Evolutionary conservation across 2,329 filamentous ascomycete species (phyloP).

Genomic region (Beauveria brongniartii): DNA sequence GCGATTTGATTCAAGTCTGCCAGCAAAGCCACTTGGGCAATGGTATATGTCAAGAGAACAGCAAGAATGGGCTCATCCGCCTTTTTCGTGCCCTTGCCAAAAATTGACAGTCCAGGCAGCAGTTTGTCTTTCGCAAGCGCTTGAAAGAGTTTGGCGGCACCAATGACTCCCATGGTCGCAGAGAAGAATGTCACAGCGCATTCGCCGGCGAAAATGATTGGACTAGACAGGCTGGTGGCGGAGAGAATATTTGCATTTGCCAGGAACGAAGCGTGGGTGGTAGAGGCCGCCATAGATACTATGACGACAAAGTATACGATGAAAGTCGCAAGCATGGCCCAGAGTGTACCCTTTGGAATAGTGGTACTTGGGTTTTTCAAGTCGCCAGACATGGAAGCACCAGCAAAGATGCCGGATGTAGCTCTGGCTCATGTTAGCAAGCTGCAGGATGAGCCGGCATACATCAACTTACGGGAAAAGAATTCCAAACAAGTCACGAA

Average conservation of each 20-base stretch:
- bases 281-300: conserved; percentile 67
- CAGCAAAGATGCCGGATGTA: conserved; percentile 53
- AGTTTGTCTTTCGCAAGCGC: conserved; percentile 73
- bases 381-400: conserved; percentile 87
- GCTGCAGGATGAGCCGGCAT: conserved; percentile 39
- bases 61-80: conserved; percentile 70
- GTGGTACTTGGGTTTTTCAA: conserved; percentile 73
- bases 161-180: conserved; percentile 78
- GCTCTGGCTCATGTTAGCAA: conserved; percentile 23
- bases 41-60: conserved; percentile 64
- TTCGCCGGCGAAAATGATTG: conserved; percentile 71
- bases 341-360: conserved; percentile 77
- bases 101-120: conserved; percentile 65
- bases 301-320: conserved; percentile 69
- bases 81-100: conserved; percentile 64
- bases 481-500: conserved; percentile 78
- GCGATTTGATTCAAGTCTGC: conserved; percentile 83
- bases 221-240: conserved; percentile 66
- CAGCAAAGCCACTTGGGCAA: conserved; percentile 73
- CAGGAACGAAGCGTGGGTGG: conserved; percentile 66
- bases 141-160: conserved; percentile 75
- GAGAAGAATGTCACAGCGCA: conserved; percentile 80
- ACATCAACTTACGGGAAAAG: conserved; percentile 55
- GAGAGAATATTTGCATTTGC: conserved; percentile 73
- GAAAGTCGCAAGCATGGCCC: conserved; percentile 69